phyloP scores from a whole-genome alignment of 768 basidiomycete genomes.

The Sarcodon sp. region DNA sequence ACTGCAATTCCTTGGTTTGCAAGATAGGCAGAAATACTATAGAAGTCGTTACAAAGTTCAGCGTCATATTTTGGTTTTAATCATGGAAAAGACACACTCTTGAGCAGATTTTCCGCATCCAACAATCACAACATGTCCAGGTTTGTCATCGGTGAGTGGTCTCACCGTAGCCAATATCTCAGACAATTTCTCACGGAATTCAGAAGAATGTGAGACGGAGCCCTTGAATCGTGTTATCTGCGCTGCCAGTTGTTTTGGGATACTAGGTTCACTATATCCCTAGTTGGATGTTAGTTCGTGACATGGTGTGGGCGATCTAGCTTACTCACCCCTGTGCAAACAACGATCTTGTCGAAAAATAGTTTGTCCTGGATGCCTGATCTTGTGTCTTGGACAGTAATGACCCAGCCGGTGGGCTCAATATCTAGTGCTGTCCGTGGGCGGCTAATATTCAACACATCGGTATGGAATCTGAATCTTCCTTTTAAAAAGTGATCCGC shows the following conservation, averaged over 20 bases:
- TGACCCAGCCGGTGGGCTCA: slow-evolving; percentile 23
- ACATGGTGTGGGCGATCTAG: not conserved
- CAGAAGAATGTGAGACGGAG: slow-evolving; percentile 36
- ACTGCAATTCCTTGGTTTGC: too few species aligned
- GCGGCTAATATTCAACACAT: slow-evolving; percentile 30
- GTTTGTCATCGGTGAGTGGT: slow-evolving; percentile 6
- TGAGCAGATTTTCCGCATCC: slow-evolving; percentile 61
- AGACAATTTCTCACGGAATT: slow-evolving; percentile 29
- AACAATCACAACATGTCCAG: slow-evolving; percentile 30
- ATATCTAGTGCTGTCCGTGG: too few species aligned
- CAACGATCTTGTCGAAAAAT: slow-evolving; percentile 34
- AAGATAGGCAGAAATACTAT: slow-evolving; percentile 14
- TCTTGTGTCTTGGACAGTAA: slow-evolving; percentile 24
- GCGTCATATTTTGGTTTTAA: too few species aligned
- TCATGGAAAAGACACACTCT: slow-evolving; percentile 24
- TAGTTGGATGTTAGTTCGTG: slow-evolving; percentile 9
- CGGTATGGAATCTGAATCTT: slow-evolving; percentile 30
- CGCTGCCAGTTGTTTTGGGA: slow-evolving; percentile 20
- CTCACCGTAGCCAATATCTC: slow-evolving; percentile 22
- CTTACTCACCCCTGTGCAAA: slow-evolving; percentile 41
- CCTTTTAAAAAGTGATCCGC: slow-evolving; percentile 30
- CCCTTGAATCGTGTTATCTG: too few species aligned
- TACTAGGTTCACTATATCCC: slow-evolving; percentile 40
- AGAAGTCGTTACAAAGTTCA: not conserved
- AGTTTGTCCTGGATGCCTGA: slow-evolving; percentile 16